phyloP scores from a whole-genome alignment of 768 basidiomycete species.

The Hygrophorus pudorinus region DNA sequence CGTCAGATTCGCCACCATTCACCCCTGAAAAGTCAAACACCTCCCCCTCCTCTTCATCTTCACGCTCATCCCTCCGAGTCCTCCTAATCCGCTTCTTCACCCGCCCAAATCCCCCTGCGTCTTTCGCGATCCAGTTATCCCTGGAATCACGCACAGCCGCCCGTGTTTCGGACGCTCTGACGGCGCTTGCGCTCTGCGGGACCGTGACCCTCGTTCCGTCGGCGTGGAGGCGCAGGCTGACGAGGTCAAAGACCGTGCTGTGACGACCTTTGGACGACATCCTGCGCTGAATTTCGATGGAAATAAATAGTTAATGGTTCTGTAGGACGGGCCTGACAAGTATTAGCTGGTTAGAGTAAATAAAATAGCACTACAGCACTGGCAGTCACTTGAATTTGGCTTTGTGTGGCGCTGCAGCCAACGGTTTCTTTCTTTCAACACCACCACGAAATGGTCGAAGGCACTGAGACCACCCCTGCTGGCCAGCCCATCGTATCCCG shows the following conservation, averaged over 20 bases:
- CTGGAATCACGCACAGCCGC: constrained; percentile 32
- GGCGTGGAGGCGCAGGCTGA: constrained; percentile 53
- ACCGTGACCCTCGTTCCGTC: too few species aligned
- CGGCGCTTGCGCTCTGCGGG: too few species aligned
- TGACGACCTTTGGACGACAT: too few species aligned
- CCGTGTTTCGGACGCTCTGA: constrained; percentile 25
- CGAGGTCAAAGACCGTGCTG: constrained; percentile 58
- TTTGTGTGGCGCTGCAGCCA: too few species aligned
- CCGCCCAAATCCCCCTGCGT: constrained; percentile 45
- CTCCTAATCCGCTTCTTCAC: constrained; percentile 25
- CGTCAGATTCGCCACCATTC: constrained; percentile 12
- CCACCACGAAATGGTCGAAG: too few species aligned
- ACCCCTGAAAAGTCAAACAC: constrained; percentile 9
- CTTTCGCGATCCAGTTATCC: constrained; percentile 58
- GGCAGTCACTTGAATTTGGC: too few species aligned
- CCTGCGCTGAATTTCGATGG: too few species aligned
- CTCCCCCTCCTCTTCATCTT: constrained; percentile 13
- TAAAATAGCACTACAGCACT: too few species aligned
- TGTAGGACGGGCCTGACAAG: too few species aligned
- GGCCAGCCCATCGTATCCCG: constrained; percentile 40
- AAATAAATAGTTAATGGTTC: too few species aligned
- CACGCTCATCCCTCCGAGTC: constrained; percentile 17
- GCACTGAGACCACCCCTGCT: constrained; percentile 30
- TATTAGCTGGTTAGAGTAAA: too few species aligned
- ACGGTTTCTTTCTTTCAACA: too few species aligned